Base-by-base conservation (phyloP, 129 eudicot genomes). In the Calendula officinalis region DNA sequence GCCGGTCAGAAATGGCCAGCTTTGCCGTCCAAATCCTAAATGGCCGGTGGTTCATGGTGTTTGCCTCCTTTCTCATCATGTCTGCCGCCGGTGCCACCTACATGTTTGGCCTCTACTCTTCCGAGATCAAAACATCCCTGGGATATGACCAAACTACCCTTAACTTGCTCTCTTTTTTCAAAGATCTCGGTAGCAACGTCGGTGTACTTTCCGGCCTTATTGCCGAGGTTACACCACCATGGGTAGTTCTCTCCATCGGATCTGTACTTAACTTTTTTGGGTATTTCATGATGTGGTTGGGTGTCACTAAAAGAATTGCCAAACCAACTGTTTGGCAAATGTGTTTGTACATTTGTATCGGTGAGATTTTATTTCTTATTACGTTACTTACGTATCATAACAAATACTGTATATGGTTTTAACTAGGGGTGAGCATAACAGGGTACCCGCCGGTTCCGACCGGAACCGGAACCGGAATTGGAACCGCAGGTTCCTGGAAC, bases 41-140 rank as follows among this genome's bases (percentile, higher is more conserved):
- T n/a, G 88, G 97, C 8, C 83, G 91, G 66, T 89, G 97, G 97
- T 89, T 89, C 81, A 86, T 89, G 97, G 82, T 89, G 60, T 81
- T 86, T 7, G 90, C 88, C 56, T 76, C 97, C 67, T 79, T 87
- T 39, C 79, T 89, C 8, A 84, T 89, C 81, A 86, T 89, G 95
- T 66, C 95, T 0, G 86, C 82, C 5, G 88, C 95, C 4, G 97
- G 97, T 1, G 95, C 97, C 53, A 89, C 95, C 10, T 89, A 89
- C 79, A 89, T 89, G 95, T 89, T 89, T 50, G 81, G 83, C 2
- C 72, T 83, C 35, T 89, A 89, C 82, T 89, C 97, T 56, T 34
- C 39, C 2, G 88, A 71, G 56, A 86, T 89, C 62, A 89, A 89
- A 49, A 0, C 17, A 14, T 57, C 83, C 7, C 72, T 89, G 0